These are phyloP conservation scores for Cladosporium oxysporum DNA, from an alignment of 2,329 filamentous ascomycete genomes.

Conservation along the genomic window DNA sequence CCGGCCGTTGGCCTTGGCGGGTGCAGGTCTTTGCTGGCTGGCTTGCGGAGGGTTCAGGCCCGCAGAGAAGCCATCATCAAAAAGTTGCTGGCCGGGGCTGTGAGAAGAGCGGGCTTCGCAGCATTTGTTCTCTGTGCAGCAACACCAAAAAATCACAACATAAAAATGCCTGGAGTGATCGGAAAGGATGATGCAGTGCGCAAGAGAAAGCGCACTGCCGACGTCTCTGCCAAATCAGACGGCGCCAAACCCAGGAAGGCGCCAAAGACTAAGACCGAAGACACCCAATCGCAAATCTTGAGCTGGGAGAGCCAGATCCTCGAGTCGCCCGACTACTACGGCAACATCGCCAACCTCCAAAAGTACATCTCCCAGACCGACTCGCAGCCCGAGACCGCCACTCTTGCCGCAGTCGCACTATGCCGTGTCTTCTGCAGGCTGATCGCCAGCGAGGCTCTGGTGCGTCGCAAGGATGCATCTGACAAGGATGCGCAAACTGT, in stretches of 20 bases:
- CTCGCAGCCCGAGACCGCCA: constrained; percentile 50
- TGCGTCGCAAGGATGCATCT: constrained; percentile 63
- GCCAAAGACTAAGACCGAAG: constrained; percentile 45
- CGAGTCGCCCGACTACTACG: constrained; percentile 86
- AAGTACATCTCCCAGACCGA: constrained; percentile 54
- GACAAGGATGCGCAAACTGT: constrained; percentile 75
- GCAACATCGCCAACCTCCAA: constrained; percentile 78
- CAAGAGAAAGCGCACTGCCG: constrained; percentile 47
- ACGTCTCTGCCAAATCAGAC: constrained; percentile 25
- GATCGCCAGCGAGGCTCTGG: constrained; percentile 71
- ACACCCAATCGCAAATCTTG: constrained; percentile 67
- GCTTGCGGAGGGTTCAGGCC: neutral
- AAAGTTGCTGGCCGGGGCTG: neutral
- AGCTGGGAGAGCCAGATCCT: constrained; percentile 77
- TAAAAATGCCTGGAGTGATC: constrained; percentile 40
- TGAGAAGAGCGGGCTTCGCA: neutral
- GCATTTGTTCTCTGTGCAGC: neutral
- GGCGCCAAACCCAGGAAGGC: constrained; percentile 39
- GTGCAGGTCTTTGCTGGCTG: neutral
- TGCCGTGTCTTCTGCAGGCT: constrained; percentile 85
- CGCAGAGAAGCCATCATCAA: neutral
- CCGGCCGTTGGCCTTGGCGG: neutral
- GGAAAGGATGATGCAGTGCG: constrained; percentile 34
- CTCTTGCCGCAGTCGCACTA: constrained; percentile 72
- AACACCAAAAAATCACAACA: neutral